These are phyloP conservation scores for Perilla frutescens DNA, from an alignment of 257 asterid species.

Conservation along the genomic window DNA sequence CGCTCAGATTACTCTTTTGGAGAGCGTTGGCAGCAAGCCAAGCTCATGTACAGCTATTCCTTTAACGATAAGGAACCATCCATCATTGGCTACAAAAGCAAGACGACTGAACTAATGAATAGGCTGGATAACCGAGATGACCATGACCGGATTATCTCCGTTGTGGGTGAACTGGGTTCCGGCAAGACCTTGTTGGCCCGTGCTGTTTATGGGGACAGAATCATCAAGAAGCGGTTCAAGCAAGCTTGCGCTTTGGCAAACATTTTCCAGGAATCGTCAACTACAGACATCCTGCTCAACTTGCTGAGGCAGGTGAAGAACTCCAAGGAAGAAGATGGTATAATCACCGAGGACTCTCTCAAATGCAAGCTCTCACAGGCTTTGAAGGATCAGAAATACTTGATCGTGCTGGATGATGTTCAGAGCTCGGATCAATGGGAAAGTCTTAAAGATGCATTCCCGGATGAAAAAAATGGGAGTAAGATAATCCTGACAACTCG, in stretches of 20 bases:
- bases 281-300: constrained; percentile 21
- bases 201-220: constrained; percentile 11
- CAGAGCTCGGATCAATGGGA: constrained; percentile 18
- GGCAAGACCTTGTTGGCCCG: constrained; percentile 37
- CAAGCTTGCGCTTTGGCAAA: constrained; percentile 2
- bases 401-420: constrained; percentile 31
- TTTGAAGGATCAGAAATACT: not conserved
- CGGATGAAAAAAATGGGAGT: constrained; percentile 7
- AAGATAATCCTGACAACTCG: constrained; percentile 28
- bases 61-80: not conserved
- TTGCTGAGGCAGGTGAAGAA: constrained; percentile 23
- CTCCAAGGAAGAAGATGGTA: constrained; percentile 6
- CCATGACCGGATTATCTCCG: constrained; percentile 7
- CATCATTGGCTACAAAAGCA: constrained; percentile 22
- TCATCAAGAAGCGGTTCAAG: constrained; percentile 19
- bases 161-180: constrained; percentile 32
- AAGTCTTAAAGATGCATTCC: constrained; percentile 20
- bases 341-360: not conserved
- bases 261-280: constrained; percentile 19
- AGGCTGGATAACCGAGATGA: not conserved
- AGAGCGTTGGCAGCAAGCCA: constrained; percentile 4
- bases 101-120: not conserved
- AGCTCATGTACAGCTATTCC: constrained; percentile 27
- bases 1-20: not conserved
- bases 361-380: not conserved